Conservation (phyloP, 2,329 filamentous ascomycete species). For the Talaromyces sp. region DNA sequence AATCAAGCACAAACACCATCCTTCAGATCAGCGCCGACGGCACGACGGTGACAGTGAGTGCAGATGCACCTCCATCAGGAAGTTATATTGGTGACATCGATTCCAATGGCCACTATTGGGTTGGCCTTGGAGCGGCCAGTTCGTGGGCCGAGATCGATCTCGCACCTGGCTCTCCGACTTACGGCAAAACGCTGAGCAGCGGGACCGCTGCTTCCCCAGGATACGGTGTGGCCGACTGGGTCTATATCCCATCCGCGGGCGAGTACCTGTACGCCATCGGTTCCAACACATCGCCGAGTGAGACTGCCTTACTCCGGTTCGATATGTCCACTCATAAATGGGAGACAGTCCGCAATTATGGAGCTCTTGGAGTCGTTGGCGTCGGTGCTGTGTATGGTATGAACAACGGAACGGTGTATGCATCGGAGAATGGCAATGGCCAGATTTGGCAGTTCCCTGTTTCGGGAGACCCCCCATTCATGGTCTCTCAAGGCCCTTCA, state of each 20-base stretch:
- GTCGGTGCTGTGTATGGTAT: constrained; percentile 11
- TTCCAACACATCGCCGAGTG: neutral
- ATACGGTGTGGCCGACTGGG: constrained; percentile 6
- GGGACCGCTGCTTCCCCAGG: neutral
- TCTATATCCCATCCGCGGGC: neutral
- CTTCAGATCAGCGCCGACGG: neutral
- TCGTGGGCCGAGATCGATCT: neutral
- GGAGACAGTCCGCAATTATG: constrained; percentile 1
- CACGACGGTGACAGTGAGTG: neutral
- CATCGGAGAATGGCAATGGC: constrained; percentile 7
- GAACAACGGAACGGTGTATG: constrained; percentile 16
- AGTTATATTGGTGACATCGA: neutral
- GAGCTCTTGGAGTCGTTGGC: neutral
- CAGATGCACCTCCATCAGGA: neutral
- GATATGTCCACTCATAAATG: neutral
- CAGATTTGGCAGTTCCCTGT: constrained; percentile 13
- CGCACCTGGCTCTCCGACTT: neutral
- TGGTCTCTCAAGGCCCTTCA: constrained; percentile 6
- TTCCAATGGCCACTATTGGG: neutral
- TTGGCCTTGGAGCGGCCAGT: neutral
- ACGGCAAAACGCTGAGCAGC: neutral
- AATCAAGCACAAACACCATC: neutral
- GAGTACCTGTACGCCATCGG: constrained; percentile 7
- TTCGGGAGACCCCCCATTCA: neutral
- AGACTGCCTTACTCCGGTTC: constrained; percentile 4